A percentile compares a stretch with the other conserved stretches of the same genome.
Evolutionary conservation across 2,329 filamentous ascomycete genomes (phyloP).

Genomic region (Aspergillaceae sp.): DNA sequence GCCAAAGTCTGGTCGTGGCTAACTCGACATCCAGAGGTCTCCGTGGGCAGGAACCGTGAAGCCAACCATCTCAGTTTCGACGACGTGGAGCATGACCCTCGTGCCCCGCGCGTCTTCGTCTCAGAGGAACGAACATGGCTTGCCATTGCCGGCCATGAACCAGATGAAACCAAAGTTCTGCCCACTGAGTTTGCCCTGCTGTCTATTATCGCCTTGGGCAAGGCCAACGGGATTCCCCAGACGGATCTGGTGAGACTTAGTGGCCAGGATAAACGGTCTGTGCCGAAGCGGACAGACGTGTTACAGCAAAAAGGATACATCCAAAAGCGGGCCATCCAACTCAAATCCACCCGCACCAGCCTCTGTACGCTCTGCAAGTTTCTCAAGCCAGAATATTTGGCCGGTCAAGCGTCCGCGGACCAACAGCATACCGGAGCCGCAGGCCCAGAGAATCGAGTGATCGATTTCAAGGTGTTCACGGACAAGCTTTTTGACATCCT

Average conservation of each 20-base stretch:
- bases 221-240: conserved; percentile 49
- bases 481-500: conserved; percentile 42
- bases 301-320: conserved; percentile 54
- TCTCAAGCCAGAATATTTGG: conserved; percentile 14
- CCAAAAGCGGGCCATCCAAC: conserved; percentile 45
- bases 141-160: conserved; percentile 51
- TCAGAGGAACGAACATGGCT: conserved; percentile 52
- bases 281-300: conserved; percentile 52
- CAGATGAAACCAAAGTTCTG: conserved; percentile 47
- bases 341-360: conserved; percentile 46
- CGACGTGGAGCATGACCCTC: conserved; percentile 24
- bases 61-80: conserved; percentile 34
- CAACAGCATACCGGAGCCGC: conserved; percentile 4
- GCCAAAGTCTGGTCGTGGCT: conserved; percentile 52
- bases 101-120: conserved; percentile 37
- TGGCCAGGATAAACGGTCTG: conserved; percentile 57
- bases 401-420: conserved; percentile 7
- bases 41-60: conserved; percentile 37
- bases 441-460: conserved; percentile 20
- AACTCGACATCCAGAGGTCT: conserved; percentile 47
- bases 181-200: conserved; percentile 49
- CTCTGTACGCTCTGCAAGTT: conserved; percentile 48
- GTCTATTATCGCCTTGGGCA: conserved; percentile 50
- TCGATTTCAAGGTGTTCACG: conserved; percentile 44
- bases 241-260: conserved; percentile 47